phyloP scores from a whole-genome alignment of 345 rosid genomes.

The Limnanthes douglasii region DNA sequence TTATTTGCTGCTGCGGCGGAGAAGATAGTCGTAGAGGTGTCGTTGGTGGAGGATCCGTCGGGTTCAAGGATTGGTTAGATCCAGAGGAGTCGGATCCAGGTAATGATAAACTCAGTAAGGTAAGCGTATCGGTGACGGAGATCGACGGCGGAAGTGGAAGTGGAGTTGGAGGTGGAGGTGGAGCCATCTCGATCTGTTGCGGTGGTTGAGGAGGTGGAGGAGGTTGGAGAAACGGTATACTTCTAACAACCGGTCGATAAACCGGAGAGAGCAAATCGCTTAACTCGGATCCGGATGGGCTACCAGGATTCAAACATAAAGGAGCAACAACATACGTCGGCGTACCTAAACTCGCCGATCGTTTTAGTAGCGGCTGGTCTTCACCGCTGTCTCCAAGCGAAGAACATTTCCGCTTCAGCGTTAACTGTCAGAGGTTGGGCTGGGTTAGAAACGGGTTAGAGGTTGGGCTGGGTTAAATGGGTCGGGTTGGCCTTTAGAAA shows the following conservation, averaged over 20 bases:
- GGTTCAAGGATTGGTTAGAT: slow-evolving; percentile 8
- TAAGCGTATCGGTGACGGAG: slow-evolving; percentile 27
- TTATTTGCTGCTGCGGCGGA: neutral
- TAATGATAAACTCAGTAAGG: slow-evolving; percentile 44
- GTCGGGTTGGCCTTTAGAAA: too few species aligned
- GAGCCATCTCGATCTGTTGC: too few species aligned
- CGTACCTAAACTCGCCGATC: slow-evolving; percentile 49
- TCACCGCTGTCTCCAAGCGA: slow-evolving; percentile 8
- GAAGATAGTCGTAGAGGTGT: neutral
- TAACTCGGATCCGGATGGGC: slow-evolving; percentile 56
- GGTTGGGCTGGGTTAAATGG: too few species aligned
- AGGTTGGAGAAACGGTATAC: slow-evolving; percentile 21
- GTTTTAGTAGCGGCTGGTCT: slow-evolving; percentile 39
- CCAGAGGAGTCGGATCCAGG: slow-evolving; percentile 37
- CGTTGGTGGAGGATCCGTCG: slow-evolving; percentile 4
- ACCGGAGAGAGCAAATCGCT: slow-evolving; percentile 52
- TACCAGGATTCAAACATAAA: slow-evolving; percentile 34
- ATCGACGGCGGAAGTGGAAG: slow-evolving; percentile 20
- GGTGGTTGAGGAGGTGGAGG: too few species aligned
- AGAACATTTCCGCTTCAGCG: slow-evolving; percentile 55
- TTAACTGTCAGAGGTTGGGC: slow-evolving; percentile 82
- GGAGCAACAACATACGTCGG: slow-evolving; percentile 21
- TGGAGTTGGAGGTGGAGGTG: too few species aligned
- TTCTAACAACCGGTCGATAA: slow-evolving; percentile 22
- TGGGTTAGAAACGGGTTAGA: too few species aligned